These are phyloP conservation scores for Prunus campanulata DNA, from an alignment of 306 rosid species.

Conservation along the genomic window DNA sequence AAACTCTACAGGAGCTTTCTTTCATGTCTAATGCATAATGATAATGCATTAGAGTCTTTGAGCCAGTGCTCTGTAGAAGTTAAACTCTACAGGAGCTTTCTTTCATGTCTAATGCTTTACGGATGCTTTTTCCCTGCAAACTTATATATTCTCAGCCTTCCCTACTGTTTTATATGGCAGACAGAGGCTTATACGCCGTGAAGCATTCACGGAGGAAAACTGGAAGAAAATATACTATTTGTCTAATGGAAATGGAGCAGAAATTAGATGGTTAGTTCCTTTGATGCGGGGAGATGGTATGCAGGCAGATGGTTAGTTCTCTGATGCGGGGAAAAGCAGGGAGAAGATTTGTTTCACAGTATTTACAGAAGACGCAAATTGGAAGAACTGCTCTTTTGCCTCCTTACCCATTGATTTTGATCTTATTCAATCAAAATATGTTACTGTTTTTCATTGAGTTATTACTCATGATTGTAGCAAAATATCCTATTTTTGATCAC, in stretches of 20 bases:
- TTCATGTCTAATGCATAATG: slow-evolving; percentile 2
- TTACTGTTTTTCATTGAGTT: not conserved
- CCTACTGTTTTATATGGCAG: slow-evolving; percentile 44
- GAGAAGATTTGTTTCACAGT: not conserved
- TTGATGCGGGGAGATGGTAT: slow-evolving; percentile 43
- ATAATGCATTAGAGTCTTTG: not conserved
- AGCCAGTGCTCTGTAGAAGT: not conserved
- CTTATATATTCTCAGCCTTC: slow-evolving; percentile 20
- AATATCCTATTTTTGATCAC: not conserved
- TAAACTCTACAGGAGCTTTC: not conserved
- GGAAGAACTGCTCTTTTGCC: slow-evolving; percentile 6
- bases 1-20: not conserved
- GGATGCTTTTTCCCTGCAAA: slow-evolving; percentile 8
- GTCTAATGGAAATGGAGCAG: slow-evolving; percentile 87
- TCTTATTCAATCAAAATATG: not conserved
- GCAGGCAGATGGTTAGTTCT: not conserved
- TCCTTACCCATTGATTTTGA: slow-evolving; percentile 5
- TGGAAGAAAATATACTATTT: slow-evolving; percentile 86
- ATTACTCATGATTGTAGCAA: not conserved
- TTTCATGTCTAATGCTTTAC: slow-evolving; percentile 9
- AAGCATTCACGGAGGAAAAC: slow-evolving; percentile 76
- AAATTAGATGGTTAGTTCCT: slow-evolving; percentile 78
- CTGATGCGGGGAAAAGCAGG: not conserved
- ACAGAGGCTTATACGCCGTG: slow-evolving; percentile 76
- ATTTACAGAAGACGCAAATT: not conserved